These are phyloP conservation scores for Zygosaccharomyces sapae DNA, from an alignment of 1,139 yeast species.

Conservation along the genomic window DNA sequence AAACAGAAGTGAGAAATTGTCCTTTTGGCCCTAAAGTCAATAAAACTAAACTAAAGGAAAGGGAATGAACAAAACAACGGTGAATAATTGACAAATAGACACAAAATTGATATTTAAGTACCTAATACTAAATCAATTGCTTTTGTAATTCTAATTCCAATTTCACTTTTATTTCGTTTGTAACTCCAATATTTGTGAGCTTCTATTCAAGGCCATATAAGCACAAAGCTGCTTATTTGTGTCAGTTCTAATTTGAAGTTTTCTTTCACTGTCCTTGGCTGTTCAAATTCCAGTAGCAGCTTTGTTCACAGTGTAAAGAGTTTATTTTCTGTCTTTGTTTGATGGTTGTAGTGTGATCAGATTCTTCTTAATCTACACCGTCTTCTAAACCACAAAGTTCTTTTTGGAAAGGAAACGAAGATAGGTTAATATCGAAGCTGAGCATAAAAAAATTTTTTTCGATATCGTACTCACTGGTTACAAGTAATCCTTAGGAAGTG, in stretches of 20 bases:
- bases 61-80: neutral
- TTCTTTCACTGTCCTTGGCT: neutral
- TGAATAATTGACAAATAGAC: neutral
- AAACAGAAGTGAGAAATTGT: neutral
- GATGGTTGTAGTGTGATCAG: neutral
- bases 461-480: neutral
- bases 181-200: neutral
- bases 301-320: too few species aligned
- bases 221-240: slow-evolving; percentile 5
- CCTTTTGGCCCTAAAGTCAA: slow-evolving; percentile 4
- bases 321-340: neutral
- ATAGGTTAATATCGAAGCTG: neutral
- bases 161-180: neutral
- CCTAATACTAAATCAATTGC: neutral
- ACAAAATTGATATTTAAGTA: slow-evolving; percentile 3
- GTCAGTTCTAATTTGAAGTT: neutral
- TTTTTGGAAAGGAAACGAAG: neutral
- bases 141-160: neutral
- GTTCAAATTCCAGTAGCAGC: neutral
- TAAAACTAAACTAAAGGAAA: neutral
- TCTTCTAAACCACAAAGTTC: neutral
- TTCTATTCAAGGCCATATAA: slow-evolving; percentile 2
- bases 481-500: neutral
- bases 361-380: neutral
- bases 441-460: neutral